These are phyloP conservation scores for Rickenella mellea DNA, from an alignment of 768 basidiomycete species.

Conservation along the genomic window DNA sequence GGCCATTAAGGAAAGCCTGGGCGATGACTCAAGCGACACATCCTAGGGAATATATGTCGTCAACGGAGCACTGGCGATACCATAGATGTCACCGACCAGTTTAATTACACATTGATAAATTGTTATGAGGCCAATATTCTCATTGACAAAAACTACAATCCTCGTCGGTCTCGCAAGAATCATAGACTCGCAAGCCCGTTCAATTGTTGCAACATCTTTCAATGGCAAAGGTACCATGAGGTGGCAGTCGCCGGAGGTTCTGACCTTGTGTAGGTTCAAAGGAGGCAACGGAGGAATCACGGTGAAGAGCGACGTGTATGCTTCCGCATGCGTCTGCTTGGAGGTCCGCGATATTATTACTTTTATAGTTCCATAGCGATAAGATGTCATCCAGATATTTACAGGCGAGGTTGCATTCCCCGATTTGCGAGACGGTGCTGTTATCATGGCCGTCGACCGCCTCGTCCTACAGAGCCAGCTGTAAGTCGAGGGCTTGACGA, in stretches of 20 bases:
- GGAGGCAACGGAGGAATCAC: neutral
- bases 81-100: no score
- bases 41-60: no score
- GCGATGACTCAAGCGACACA: no score
- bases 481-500: neutral
- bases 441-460: neutral
- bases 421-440: neutral
- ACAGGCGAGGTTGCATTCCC: neutral
- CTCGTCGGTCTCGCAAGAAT: slow-evolving; percentile 11
- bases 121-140: slow-evolving; percentile 14
- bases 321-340: neutral
- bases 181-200: slow-evolving; percentile 1
- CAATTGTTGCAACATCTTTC: neutral
- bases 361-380: neutral
- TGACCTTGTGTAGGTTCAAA: neutral
- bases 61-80: no score
- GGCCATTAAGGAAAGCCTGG: no score
- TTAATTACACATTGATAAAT: no score
- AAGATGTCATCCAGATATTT: neutral
- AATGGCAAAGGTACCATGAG: neutral
- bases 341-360: neutral
- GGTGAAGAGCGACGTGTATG: neutral
- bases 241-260: neutral
- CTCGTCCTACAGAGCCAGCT: neutral
- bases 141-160: slow-evolving; percentile 5